These are phyloP conservation scores for Phyllosticta citribraziliensis DNA, from an alignment of 2,329 filamentous ascomycete genomes.

Conservation along the genomic window DNA sequence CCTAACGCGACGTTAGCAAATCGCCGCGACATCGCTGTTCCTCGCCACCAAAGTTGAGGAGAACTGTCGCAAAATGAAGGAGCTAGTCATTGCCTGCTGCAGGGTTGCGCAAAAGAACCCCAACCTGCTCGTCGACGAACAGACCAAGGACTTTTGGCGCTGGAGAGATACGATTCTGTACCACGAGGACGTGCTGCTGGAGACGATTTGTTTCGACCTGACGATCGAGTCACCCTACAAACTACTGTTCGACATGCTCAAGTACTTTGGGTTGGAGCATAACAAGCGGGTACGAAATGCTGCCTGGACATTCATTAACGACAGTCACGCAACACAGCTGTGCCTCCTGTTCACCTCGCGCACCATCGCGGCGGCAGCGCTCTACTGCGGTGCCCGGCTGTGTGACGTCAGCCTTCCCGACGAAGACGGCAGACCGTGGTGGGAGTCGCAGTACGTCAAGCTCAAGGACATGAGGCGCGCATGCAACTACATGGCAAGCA, in stretches of 20 bases:
- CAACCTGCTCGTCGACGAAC: constrained; percentile 83
- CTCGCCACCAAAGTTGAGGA: constrained; percentile 96
- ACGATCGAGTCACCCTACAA: constrained; percentile 83
- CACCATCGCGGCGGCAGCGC: constrained; percentile 72
- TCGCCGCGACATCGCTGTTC: constrained; percentile 84
- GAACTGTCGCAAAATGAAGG: constrained; percentile 90
- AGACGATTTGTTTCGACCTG: constrained; percentile 86
- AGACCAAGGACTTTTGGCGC: constrained; percentile 96
- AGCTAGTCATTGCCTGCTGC: constrained; percentile 86
- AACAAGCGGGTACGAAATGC: constrained; percentile 76
- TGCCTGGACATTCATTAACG: constrained; percentile 90
- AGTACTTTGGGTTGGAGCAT: constrained; percentile 61
- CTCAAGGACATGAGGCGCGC: constrained; percentile 61
- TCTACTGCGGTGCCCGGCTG: constrained; percentile 78
- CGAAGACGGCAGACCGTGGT: constrained; percentile 71
- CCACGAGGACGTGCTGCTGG: constrained; percentile 86
- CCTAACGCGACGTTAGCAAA: constrained; percentile 42
- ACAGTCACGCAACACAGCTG: constrained; percentile 73
- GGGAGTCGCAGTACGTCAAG: constrained; percentile 65
- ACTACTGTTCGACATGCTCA: constrained; percentile 70
- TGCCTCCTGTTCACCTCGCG: constrained; percentile 71
- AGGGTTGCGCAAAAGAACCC: constrained; percentile 92
- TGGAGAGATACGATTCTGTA: constrained; percentile 92
- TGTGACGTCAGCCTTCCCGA: constrained; percentile 64
- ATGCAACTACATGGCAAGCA: constrained; percentile 61